Evolutionary conservation across 1,284 basidiomycete species (phyloP), one percentile per base, ranked within the genome.

Genomic region (Ustilago sp.): DNA sequence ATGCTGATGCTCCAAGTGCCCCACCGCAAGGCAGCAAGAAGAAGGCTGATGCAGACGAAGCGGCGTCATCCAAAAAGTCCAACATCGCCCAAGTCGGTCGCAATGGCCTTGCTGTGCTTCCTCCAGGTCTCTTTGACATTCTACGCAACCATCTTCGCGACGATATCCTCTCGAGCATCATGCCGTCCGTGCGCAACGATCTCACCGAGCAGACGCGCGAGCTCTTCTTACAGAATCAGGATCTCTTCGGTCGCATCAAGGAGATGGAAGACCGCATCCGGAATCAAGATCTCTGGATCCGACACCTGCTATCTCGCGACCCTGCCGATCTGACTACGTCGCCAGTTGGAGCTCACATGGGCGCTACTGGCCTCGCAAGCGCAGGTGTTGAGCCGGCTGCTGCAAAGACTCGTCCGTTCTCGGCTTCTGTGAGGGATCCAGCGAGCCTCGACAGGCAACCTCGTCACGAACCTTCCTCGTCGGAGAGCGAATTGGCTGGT

Each of bases 151-250:
- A 74, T 50, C 71, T 77, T 41, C 63, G 65, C 48, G 75, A 77
- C 41, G 75, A 77, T 41, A 71, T 77, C 34, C 41, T 77, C 32
- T 61, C 70, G 19, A 68, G 71, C 50, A 74, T 74, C 71, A 73
- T 77, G 71, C 75, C 75, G 1, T 63, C 72, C 34, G 65, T 77
- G 38, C 70, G 75, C 35, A 74, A 59, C 54, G 75, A 77, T 43
- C 48, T 77, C n/a, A 62, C 71, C 3, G 75, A 77, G 59, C 75
- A 77, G 55, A 74, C 75, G 3, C 63, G 71, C 34, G 75, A 77
- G 64, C 71, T 77, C 19, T 61, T 74, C 35, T n/a, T 77, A 45
- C 75, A 77, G 43, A 74, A 77, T 34, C 71, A 77, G 43, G 71
- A 77, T 43, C 52, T 77, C 23, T 71, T 77, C 41, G 65, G 57